Percentiles rank a stretch among this genome's conserved stretches.
phyloP scores from a whole-genome alignment of 768 basidiomycete species.

The Boletus sp. region DNA sequence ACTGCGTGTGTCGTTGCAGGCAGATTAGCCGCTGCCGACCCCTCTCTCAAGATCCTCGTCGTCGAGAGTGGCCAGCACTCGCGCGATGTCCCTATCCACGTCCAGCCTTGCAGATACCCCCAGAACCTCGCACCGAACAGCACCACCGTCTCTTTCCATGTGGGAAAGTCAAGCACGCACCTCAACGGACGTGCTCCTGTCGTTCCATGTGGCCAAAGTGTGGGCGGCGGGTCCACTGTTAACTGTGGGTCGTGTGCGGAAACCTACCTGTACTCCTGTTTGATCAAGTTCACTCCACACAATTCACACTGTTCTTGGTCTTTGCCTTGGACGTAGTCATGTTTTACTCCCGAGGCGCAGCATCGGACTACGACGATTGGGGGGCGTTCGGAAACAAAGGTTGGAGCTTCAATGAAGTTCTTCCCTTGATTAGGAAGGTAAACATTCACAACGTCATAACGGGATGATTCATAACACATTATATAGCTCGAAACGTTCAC shows the following conservation, averaged over 20 bases:
- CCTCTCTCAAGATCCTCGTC: conserved; percentile 55
- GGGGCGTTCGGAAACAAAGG: conserved; percentile 48
- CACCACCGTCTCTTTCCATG: conserved; percentile 45
- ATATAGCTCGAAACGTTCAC: conserved; percentile 43
- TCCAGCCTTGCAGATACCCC: conserved; percentile 54
- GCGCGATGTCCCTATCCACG: conserved; percentile 43
- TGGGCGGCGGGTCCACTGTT: conserved; percentile 64
- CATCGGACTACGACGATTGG: conserved; percentile 70
- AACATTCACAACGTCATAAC: not conserved
- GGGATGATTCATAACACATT: conserved; percentile 39
- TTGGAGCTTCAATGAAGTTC: conserved; percentile 57
- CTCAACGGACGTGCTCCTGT: conserved; percentile 44
- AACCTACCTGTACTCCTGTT: not conserved
- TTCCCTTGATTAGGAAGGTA: conserved; percentile 61
- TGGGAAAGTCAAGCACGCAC: conserved; percentile 39
- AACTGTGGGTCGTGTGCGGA: conserved; percentile 44
- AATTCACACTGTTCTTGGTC: not conserved
- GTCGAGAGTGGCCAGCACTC: conserved; percentile 60
- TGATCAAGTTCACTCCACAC: too few relatives aligned
- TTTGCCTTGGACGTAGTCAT: conserved; percentile 25
- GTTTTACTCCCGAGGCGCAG: conserved; percentile 57
- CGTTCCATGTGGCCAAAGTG: conserved; percentile 45
- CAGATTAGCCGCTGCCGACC: conserved; percentile 52
- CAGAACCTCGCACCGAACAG: conserved; percentile 39
- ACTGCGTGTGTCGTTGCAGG: conserved; percentile 30